Evolutionary conservation across 345 rosid species (phyloP).

Genomic region (Arabis hirsuta): DNA sequence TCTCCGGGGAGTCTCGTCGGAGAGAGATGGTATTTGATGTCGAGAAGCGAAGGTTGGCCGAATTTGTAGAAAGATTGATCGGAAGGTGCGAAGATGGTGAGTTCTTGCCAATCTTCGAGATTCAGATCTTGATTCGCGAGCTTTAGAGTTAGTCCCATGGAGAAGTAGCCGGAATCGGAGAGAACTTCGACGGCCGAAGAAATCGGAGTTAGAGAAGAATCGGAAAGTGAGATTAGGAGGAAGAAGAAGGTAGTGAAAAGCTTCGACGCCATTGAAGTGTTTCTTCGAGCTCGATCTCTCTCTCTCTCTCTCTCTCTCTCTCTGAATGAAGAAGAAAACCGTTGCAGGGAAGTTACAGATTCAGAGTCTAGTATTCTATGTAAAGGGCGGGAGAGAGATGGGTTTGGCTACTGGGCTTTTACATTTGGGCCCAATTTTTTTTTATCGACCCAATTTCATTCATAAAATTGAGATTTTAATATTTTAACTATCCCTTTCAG

Average conservation of each 20-base stretch:
- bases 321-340: conserved; percentile 21
- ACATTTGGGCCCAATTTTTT: not conserved
- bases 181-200: conserved; percentile 44
- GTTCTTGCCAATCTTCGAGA: conserved; percentile 39
- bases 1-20: conserved; percentile 41
- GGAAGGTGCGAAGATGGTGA: conserved; percentile 52
- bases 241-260: conserved; percentile 27
- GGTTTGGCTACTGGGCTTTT: conserved; percentile 12
- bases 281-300: conserved; percentile 1
- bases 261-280: conserved; percentile 42
- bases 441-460: too few relatives aligned
- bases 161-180: conserved; percentile 49
- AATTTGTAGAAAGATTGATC: conserved; percentile 42
- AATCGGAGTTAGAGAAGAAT: conserved; percentile 32
- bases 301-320: not conserved
- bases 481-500: too few relatives aligned
- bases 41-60: conserved; percentile 49
- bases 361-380: not conserved
- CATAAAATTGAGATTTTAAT: too few relatives aligned
- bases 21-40: conserved; percentile 46
- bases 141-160: conserved; percentile 53
- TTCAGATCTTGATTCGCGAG: conserved; percentile 39
- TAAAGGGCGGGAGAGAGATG: conserved; percentile 29
- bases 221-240: conserved; percentile 15
- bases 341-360: conserved; percentile 30